Base-by-base conservation (phyloP, 352 stramenopile genomes). In the Globisporangium heterothallicum region DNA sequence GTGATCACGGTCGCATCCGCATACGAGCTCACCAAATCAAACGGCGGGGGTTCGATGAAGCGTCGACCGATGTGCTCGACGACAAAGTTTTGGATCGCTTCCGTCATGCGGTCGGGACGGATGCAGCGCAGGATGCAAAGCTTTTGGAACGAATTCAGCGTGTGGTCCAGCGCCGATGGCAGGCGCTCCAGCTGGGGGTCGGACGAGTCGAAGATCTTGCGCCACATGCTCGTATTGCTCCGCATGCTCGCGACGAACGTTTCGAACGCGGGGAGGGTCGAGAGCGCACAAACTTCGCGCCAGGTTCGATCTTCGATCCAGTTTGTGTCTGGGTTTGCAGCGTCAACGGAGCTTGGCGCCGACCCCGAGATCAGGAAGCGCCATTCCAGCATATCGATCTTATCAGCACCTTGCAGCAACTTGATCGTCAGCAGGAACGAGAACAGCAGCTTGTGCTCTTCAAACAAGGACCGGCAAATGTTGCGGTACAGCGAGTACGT, bases 401-500 rank as follows among this genome's bases (percentile, higher is more conserved):
- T 74, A 57, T 74, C 67, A 0, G 62, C 65, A 2, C 82, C 82
- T 67, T 92, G 84, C 4, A 93, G 59, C 14, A 94, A 41, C 57
- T 92, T 93, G 63, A 94, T 93, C 14, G 78, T 88, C 10, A 98
- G 74, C 38, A 98, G 50, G 63, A 98, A 98, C 4, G 86, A 96
- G 53, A 98, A 97, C 1, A 98, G 57, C 0, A 97, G 68, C 56
- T 98, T 98, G 76, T 98, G 89, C 32, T 95, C 80, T 62, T 98
- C 92, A 56, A 98, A 98, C 7, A 98, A 74, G 9, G 84, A 96
- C 0, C 90, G 72, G 55, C 92, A 98, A 48, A 98, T 94, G 58
- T 97, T 97, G 8, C 81, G 86, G 63, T 98, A 98, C 14, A 98
- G 59, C 29, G 91, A 95, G 47, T 97, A 97, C 10, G 92, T 98